Evolutionary conservation across 768 basidiomycete genomes (phyloP).

Genomic region (Polyporus arcularius): DNA sequence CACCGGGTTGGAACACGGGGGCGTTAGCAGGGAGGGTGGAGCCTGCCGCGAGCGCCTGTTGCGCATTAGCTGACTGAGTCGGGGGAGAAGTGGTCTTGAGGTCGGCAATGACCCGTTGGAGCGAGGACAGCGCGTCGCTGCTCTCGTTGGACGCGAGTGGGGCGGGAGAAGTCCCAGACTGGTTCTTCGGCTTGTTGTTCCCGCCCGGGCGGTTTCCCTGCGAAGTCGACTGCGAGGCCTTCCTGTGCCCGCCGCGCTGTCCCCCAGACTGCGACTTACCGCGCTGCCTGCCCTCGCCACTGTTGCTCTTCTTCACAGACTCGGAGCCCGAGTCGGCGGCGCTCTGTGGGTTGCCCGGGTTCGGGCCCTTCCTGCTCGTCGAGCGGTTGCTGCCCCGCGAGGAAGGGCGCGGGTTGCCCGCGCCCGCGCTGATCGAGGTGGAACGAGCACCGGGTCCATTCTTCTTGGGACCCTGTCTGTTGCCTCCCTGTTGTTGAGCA

Average conservation of each 20-base stretch:
- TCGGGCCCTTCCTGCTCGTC: conserved; percentile 23
- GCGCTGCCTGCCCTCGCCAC: conserved; percentile 44
- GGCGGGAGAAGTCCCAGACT: conserved; percentile 47
- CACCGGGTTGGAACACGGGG: conserved; percentile 75
- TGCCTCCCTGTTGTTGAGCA: conserved; percentile 33
- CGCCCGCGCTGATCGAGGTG: conserved; percentile 20
- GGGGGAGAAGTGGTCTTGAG: conserved; percentile 82
- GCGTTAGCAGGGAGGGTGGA: conserved; percentile 67
- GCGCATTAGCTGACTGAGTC: conserved; percentile 44
- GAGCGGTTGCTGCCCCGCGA: conserved; percentile 73
- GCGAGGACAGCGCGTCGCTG: conserved; percentile 80
- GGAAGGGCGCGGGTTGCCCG: conserved; percentile 56
- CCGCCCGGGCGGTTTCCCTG: conserved; percentile 51
- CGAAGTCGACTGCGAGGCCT: conserved; percentile 55
- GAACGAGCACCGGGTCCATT: conserved; percentile 29
- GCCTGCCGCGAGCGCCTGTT: conserved; percentile 38
- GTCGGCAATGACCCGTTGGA: conserved; percentile 93
- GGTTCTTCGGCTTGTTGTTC: conserved; percentile 32
- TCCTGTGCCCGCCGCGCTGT: conserved; percentile 52
- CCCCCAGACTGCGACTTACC: conserved; percentile 39
- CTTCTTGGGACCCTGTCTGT: conserved; percentile 60
- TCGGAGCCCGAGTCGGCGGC: conserved; percentile 73
- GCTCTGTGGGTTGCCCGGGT: conserved; percentile 32
- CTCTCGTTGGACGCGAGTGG: conserved; percentile 58
- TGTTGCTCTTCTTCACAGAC: conserved; percentile 63